phyloP scores from a whole-genome alignment of 495 filamentous ascomycete genomes.

The Talaromyces borbonicus region DNA sequence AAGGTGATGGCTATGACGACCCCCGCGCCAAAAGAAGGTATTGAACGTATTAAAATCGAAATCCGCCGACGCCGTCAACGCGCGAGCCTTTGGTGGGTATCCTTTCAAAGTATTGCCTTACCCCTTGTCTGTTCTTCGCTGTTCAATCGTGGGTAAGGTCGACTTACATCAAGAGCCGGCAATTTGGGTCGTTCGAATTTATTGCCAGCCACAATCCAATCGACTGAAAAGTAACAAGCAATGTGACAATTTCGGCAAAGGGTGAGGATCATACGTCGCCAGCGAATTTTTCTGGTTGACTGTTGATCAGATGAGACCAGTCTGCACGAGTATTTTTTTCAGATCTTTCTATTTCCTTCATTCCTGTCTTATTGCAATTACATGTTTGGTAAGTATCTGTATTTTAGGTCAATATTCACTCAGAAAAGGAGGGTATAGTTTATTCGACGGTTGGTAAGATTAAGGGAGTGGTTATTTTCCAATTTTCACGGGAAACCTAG shows the following conservation, averaged over 20 bases:
- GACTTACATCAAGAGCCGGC: constrained; percentile 8
- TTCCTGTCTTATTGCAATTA: constrained; percentile 13
- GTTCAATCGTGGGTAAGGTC: constrained; percentile 55
- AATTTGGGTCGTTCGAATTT: background rate
- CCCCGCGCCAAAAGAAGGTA: constrained; percentile 71
- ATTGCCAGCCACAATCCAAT: constrained; percentile 3
- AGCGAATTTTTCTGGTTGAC: constrained; percentile 2
- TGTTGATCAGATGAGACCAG: background rate
- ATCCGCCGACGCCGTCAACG: constrained; percentile 16
- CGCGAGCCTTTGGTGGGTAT: constrained; percentile 42
- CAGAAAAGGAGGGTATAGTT: constrained; percentile 49
- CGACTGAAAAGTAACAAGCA: background rate
- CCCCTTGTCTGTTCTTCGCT: constrained; percentile 42
- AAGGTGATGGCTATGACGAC: constrained; percentile 60
- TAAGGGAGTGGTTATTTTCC: no score
- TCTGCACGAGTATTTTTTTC: background rate
- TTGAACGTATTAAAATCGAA: constrained; percentile 34
- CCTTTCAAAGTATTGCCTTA: constrained; percentile 27
- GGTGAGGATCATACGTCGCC: background rate
- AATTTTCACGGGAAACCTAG: no score
- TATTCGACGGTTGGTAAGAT: constrained; percentile 4
- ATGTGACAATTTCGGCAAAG: constrained; percentile 6
- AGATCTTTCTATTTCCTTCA: constrained; percentile 11
- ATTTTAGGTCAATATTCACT: constrained; percentile 18
- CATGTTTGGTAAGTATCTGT: constrained; percentile 12